Evolutionary conservation across 2,329 filamentous ascomycete species (phyloP), one percentile per base, ranked within the genome.

Genomic region (Daldinia sp.): DNA sequence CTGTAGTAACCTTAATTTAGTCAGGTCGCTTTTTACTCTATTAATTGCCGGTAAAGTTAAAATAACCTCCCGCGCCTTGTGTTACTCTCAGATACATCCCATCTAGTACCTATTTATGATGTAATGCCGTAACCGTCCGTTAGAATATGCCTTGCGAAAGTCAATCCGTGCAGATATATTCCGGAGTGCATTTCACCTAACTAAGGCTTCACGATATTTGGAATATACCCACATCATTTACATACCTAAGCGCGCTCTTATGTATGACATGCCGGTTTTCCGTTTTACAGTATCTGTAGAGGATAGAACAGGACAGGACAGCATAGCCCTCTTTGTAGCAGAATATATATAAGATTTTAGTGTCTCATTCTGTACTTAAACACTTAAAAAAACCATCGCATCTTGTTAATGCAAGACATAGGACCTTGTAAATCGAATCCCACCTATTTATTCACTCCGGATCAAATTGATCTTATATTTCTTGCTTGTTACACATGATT

Each of bases 311-410:
- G 23, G n/a, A 48, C 28, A 26, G 20, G 15, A 41, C n/a, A 26
- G 39, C 67, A 70, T 63, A 67, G 67, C 67, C 67, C 54, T 46
- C 51, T 48, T 41, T 46, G 18, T 54, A 37, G 30, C 33, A 68
- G 35, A 46, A 12, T 33, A 33, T 35, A 39, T 12, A 60, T 65
- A 51, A 66, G 62, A 70, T 65, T 63, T 65, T 70, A 68, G 65
- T 51, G 60, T 20, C 5, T 51, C 37, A 62, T 50, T 39, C 13
- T 33, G 26, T 51, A 18, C 46, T 42, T 30, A 18, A 50, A 50
- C 46, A 50, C 44, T 50, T 50, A 23, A 28, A 23, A 23, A 4
- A 50, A 13, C 33, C 10, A 35, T 35, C 12, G 20, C 30, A 35
- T 59, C 58, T 55, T 44, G 51, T 53, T 57, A 57, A 57, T 61